Base-by-base conservation (phyloP, 768 basidiomycete genomes). In the Trametes meyenii region DNA sequence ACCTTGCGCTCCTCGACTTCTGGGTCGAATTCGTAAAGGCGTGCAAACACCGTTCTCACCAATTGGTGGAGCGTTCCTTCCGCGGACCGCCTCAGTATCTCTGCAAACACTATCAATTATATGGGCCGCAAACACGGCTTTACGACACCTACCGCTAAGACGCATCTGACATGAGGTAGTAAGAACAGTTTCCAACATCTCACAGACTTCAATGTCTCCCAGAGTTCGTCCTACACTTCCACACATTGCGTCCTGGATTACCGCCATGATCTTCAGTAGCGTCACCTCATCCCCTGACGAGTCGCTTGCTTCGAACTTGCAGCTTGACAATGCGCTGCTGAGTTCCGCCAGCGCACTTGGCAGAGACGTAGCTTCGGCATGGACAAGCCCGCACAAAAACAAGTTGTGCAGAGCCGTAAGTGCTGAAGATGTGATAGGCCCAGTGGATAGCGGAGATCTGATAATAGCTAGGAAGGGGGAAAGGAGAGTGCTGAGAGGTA, bases 221-320 rank as follows among this genome's bases (percentile, higher is more conserved):
- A 98, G 81, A 11, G 80, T 78, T n/a, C 76, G 72, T 0, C 92
- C 89, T 29, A 92, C 85, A 58, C 74, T 77, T 59, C 86, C 81
- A 65, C 88, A 88, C 64, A 97, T 79, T 68, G 90, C 89, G 65
- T 91, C 86, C 63, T 92, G 86, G 54, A 96, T 94, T 17, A 98
- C 88, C 8, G 88, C 83, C 80, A 98, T 85, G 61, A 98, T 94
- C 73, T 88, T 92, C 65, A 96, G 82, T 7, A 98, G 80, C 10
- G 98, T 96, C 8, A 97, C 91, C 73, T 99, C 97, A 75, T 99
- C 97, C 5, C 94, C 92, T n/a, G 95, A 94, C 1, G 93, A 93
- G 71, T 98, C 95, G 69, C 92, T 96, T 4, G 93, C 92, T 75
- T 98, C 96, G 70, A 99, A 99, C 76, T 96, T 95, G 82, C 96